A percentile compares a stretch with the other conserved stretches of the same genome.
Conservation (phyloP, 371 early-diverging fungal genomes). For the Mortierella sp. region DNA sequence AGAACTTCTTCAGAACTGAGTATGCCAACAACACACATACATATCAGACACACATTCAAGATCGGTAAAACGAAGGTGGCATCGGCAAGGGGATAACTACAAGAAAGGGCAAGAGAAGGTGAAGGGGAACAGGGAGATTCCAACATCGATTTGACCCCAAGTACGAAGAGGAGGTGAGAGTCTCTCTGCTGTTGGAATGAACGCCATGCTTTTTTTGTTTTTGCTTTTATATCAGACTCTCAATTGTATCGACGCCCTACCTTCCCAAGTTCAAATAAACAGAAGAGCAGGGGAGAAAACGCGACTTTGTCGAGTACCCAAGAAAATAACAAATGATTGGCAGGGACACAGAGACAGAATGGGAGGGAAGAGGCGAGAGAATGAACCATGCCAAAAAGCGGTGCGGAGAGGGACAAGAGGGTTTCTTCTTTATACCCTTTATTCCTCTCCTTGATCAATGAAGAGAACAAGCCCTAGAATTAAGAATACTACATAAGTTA, state of each 20-base stretch:
- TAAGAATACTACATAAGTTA: not conserved
- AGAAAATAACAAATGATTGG: not conserved
- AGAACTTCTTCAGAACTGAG: not conserved
- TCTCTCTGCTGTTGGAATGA: conserved; percentile 49
- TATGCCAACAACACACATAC: not conserved
- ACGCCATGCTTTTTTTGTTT: conserved; percentile 15
- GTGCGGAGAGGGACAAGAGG: not conserved
- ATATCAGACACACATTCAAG: no score
- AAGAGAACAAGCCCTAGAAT: not conserved
- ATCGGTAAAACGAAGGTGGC: not conserved
- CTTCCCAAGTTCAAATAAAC: no score
- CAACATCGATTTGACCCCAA: conserved; percentile 43
- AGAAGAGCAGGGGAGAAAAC: not conserved
- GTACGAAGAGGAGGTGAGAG: conserved; percentile 14
- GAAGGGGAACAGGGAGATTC: conserved; percentile 23
- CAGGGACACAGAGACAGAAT: not conserved
- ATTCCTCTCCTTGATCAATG: not conserved
- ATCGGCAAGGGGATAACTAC: not conserved
- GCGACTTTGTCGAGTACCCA: not conserved
- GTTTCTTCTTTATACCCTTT: not conserved
- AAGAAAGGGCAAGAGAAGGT: not conserved
- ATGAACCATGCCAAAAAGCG: not conserved
- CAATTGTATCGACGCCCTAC: not conserved
- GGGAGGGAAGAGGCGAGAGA: not conserved
- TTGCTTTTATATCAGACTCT: not conserved